Conservation (phyloP, 2,329 filamentous ascomycete species). For the Fusarium sp. region DNA sequence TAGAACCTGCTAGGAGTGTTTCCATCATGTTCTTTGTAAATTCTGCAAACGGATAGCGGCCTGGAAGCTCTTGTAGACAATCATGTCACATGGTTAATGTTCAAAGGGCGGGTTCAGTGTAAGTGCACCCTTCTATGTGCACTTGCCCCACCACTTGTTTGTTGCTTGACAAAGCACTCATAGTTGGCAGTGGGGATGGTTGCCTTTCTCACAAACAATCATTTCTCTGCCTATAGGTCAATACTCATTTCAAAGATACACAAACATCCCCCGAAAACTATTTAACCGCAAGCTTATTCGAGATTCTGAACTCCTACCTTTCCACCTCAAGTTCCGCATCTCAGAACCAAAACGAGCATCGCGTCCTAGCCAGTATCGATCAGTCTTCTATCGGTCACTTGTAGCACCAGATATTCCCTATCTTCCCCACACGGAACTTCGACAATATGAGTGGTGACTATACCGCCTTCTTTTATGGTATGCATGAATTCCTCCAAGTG, state of each 20-base stretch:
- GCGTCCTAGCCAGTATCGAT: background rate
- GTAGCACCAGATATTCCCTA: background rate
- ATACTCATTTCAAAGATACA: background rate
- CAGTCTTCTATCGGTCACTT: background rate
- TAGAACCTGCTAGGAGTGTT: no score
- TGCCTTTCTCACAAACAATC: slow-evolving; percentile 14
- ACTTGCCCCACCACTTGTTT: slow-evolving; percentile 30
- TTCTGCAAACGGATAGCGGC: background rate
- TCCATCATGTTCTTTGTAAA: no score
- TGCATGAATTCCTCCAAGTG: slow-evolving; percentile 16
- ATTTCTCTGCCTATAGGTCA: background rate
- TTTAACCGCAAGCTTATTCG: background rate
- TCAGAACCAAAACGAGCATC: background rate
- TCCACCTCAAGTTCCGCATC: background rate
- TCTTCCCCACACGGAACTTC: background rate
- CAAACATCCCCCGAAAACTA: background rate
- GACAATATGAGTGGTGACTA: slow-evolving; percentile 59
- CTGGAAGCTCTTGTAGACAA: background rate
- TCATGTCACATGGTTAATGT: background rate
- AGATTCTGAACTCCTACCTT: background rate
- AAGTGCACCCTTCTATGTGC: slow-evolving; percentile 8
- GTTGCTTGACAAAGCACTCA: background rate
- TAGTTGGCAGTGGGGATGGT: slow-evolving; percentile 30
- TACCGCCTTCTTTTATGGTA: slow-evolving; percentile 73
- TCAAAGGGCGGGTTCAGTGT: background rate